phyloP scores from a whole-genome alignment of 305 asterid species.

The Plantago rigida region DNA sequence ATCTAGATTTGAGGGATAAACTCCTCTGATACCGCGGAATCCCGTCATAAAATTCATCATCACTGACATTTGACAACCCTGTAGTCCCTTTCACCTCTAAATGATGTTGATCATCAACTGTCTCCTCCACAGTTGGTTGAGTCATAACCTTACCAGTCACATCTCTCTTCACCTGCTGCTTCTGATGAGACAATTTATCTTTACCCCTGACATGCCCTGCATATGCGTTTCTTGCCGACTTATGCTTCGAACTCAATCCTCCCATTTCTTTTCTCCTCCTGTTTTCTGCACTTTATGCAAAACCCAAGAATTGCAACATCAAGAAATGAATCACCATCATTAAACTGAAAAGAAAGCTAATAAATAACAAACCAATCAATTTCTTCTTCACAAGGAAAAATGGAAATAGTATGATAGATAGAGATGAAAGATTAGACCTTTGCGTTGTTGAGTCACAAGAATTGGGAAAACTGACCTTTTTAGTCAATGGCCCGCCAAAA shows the following conservation, averaged over 20 bases:
- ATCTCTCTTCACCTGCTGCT: slow-evolving; percentile 25
- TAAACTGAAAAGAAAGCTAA: background rate
- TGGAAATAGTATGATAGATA: too few species aligned
- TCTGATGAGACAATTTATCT: slow-evolving; percentile 24
- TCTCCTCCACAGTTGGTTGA: slow-evolving; percentile 19
- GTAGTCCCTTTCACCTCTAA: slow-evolving; percentile 25
- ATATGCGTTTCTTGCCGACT: slow-evolving; percentile 27
- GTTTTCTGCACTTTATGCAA: background rate
- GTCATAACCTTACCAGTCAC: slow-evolving; percentile 17
- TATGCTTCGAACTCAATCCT: slow-evolving; percentile 29
- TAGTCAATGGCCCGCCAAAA: too few species aligned
- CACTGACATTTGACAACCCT: slow-evolving; percentile 33
- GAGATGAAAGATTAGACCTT: too few species aligned
- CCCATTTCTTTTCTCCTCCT: slow-evolving; percentile 28
- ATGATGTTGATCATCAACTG: slow-evolving; percentile 22
- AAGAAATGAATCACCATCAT: slow-evolving; percentile 14
- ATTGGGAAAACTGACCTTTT: too few species aligned
- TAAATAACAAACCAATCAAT: background rate
- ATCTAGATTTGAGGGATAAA: slow-evolving; percentile 44
- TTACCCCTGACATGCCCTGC: slow-evolving; percentile 24
- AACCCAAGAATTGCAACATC: slow-evolving; percentile 19
- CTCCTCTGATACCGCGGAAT: slow-evolving; percentile 56
- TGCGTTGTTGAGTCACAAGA: too few species aligned
- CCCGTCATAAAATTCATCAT: slow-evolving; percentile 71
- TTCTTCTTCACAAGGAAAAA: too few species aligned